Evolutionary conservation across 2,329 filamentous ascomycete species (phyloP).

Genomic region (Beauveria asiatica): DNA sequence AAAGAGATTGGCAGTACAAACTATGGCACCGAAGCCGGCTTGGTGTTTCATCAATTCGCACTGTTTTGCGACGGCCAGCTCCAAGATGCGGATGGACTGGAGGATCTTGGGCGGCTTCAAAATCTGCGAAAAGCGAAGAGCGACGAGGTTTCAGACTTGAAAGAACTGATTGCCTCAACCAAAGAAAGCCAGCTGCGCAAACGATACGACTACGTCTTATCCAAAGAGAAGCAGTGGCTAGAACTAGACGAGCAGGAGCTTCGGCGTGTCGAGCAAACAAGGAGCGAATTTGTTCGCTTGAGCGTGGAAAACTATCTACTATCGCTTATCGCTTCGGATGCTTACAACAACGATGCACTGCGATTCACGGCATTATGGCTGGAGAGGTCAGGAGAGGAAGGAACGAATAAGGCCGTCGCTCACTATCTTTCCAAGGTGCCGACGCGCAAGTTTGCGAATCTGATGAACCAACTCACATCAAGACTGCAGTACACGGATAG

Average conservation of each 20-base stretch:
- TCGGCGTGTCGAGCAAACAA: conserved; percentile 63
- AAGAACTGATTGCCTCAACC: conserved; percentile 45
- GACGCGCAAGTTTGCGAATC: conserved; percentile 80
- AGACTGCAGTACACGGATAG: conserved; percentile 64
- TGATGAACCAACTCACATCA: conserved; percentile 97
- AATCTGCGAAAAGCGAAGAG: conserved; percentile 72
- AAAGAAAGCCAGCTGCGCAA: conserved; percentile 45
- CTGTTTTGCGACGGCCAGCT: conserved; percentile 92
- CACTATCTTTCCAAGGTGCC: conserved; percentile 66
- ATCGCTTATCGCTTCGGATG: conserved; percentile 74
- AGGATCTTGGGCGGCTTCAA: conserved; percentile 75
- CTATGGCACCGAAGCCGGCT: conserved; percentile 65
- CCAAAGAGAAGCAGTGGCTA: conserved; percentile 78
- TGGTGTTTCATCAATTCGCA: conserved; percentile 92
- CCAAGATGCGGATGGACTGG: conserved; percentile 73
- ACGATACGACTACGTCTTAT: conserved; percentile 51
- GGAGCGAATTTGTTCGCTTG: conserved; percentile 75
- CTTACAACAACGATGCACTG: conserved; percentile 80
- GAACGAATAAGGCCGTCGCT: conserved; percentile 69
- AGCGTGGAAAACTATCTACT: conserved; percentile 91
- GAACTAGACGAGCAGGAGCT: conserved; percentile 86
- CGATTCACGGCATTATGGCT: conserved; percentile 94
- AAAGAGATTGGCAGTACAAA: conserved; percentile 64
- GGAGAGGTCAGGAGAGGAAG: conserved; percentile 67
- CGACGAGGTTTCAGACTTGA: conserved; percentile 69